Conservation (phyloP, 139 green algal species). For the Coelastrella sp. region DNA sequence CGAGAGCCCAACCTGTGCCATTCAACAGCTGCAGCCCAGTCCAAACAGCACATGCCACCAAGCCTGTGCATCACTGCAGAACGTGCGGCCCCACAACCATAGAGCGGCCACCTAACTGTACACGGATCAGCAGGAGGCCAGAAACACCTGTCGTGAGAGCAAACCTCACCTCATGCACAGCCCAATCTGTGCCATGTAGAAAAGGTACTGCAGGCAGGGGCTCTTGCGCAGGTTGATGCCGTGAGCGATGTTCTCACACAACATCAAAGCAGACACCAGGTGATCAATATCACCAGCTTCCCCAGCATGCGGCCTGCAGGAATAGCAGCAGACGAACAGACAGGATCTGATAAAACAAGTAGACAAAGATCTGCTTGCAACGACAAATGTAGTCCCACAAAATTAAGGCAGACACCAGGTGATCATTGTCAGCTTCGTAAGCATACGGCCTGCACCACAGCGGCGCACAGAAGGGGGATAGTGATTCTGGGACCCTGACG, state of each 20-base stretch:
- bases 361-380: too few species aligned
- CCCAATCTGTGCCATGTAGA: conserved; percentile 88
- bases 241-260: conserved; percentile 98
- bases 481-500: too few species aligned
- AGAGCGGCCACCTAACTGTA: too few species aligned
- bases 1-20: too few species aligned
- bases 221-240: conserved; percentile 99
- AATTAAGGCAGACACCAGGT: conserved; percentile 94
- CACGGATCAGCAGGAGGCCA: too few species aligned
- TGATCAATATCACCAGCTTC: conserved; percentile 99
- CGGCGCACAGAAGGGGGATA: too few species aligned
- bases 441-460: conserved; percentile 56
- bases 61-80: background rate
- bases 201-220: conserved; percentile 91
- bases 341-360: too few species aligned
- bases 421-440: conserved; percentile 96
- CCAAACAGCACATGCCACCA: background rate
- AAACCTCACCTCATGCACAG: conserved; percentile 44
- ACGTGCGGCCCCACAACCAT: background rate
- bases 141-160: too few species aligned
- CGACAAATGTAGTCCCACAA: conserved; percentile 68
- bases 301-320: conserved; percentile 62
- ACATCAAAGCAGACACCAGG: conserved; percentile 92
- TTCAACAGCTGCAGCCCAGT: too few species aligned
- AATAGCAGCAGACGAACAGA: too few species aligned